These are phyloP conservation scores for Nicotiana attenuata DNA, from an alignment of 257 asterid species.

Conservation along the genomic window DNA sequence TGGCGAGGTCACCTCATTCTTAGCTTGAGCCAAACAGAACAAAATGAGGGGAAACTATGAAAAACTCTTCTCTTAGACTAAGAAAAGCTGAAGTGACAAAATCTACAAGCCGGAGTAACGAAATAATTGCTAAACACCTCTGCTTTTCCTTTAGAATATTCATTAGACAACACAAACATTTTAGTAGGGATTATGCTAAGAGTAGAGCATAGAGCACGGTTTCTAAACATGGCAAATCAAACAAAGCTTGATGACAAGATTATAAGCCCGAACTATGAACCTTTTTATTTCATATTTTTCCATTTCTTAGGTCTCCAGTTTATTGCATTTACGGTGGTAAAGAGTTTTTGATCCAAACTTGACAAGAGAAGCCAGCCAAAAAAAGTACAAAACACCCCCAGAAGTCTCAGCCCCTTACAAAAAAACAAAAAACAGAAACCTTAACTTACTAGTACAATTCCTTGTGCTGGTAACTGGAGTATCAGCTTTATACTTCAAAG, in stretches of 20 bases:
- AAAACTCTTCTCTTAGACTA: not conserved
- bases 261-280: not conserved
- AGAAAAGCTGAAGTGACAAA: not conserved
- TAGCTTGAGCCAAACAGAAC: not conserved
- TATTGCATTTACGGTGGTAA: conserved; percentile 3
- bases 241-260: not conserved
- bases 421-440: not conserved
- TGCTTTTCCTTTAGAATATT: not conserved
- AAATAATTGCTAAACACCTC: not conserved
- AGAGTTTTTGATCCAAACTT: not conserved
- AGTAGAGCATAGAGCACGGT: not conserved
- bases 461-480: not conserved
- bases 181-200: not conserved
- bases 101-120: not conserved
- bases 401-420: not conserved
- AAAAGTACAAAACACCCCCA: not conserved
- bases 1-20: not conserved
- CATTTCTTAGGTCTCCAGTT: conserved; percentile 8
- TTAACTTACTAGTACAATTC: not conserved
- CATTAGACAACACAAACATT: not conserved
- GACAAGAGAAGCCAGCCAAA: not conserved
- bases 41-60: not conserved
- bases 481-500: not conserved
- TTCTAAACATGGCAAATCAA: not conserved
- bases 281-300: not conserved